Evolutionary conservation across 768 basidiomycete genomes (phyloP), one percentile per base, ranked within the genome.

Genomic region (Russula abietina): DNA sequence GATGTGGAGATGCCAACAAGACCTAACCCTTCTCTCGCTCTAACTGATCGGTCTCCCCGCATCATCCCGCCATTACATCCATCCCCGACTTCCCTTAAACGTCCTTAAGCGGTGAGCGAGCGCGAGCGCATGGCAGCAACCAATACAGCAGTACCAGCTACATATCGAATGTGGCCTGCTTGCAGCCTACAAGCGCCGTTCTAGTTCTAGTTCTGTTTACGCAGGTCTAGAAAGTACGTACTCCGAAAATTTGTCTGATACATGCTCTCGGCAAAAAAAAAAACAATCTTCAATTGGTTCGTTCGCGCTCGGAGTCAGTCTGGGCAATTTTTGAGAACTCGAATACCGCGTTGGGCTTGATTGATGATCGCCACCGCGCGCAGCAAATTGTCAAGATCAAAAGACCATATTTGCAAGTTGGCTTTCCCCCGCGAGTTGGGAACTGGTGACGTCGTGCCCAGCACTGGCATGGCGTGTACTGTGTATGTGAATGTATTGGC

Each of bases 231-330:
- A 38, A 30, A 48, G 51, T 62, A 62, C 56, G 57, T 63, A 63
- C 57, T 56, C 39, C 32, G 32, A 59, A 39, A 28, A 64, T 64
- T 64, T 60, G 62, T 59, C 62, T 63, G 62, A 63, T 63, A 17
- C 62, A 58, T 52, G 57, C 52, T 24, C 36, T 63, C 53, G 61
- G 60, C 54, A 61, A 56, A 3, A 36, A 36, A 12, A 30, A 30
- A 30, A 12, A 30, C 2, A 30, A 26, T 24, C 26, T 24, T 45
- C 36, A n/a, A n/a, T n/a, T n/a, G n/a, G 16, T 30, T 2, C 2
- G 28, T 30, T 30, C 28, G 28, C 28, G 28, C 5, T 49, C 55
- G 55, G 60, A 48, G 22, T n/a, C 32, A 56, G 11, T 62, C 33
- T 36, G 22, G 11, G 7, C 16, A 2, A 50, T 8, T 33, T 41